These are phyloP conservation scores for Fagopyrum esculentum DNA, from an alignment of 148 eudicot genomes.

Conservation along the genomic window DNA sequence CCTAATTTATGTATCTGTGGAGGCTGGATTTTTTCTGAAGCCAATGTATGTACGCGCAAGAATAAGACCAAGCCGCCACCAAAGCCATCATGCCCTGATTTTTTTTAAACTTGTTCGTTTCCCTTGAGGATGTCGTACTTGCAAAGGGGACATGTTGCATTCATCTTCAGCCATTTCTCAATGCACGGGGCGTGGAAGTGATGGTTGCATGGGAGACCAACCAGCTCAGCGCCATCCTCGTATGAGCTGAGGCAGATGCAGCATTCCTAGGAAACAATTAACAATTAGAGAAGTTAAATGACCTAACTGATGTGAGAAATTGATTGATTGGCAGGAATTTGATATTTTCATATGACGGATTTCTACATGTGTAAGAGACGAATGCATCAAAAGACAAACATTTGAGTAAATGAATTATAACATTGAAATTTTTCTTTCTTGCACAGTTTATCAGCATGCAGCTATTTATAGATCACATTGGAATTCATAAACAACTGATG, in stretches of 20 bases:
- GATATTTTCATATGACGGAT: too few species aligned
- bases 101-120: conserved; percentile 40
- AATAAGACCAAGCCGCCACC: not conserved
- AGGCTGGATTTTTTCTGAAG: not conserved
- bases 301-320: not conserved
- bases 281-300: not conserved
- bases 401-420: too few species aligned
- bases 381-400: too few species aligned
- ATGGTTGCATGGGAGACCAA: conserved; percentile 84
- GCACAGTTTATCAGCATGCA: too few species aligned
- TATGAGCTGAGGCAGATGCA: conserved; percentile 81
- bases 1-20: not conserved
- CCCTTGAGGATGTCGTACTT: conserved; percentile 92
- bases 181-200: conserved; percentile 80
- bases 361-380: too few species aligned
- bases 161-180: conserved; percentile 96
- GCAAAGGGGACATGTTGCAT: conserved; percentile 96
- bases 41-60: not conserved
- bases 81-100: not conserved
- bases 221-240: conserved; percentile 76
- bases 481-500: too few species aligned
- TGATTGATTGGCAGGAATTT: too few species aligned
- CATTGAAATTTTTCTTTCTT: too few species aligned
- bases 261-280: conserved; percentile 47
- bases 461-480: too few species aligned